Evolutionary conservation across 2,329 filamentous ascomycete species (phyloP).

Genomic region (Trematosphaeria pertusa): DNA sequence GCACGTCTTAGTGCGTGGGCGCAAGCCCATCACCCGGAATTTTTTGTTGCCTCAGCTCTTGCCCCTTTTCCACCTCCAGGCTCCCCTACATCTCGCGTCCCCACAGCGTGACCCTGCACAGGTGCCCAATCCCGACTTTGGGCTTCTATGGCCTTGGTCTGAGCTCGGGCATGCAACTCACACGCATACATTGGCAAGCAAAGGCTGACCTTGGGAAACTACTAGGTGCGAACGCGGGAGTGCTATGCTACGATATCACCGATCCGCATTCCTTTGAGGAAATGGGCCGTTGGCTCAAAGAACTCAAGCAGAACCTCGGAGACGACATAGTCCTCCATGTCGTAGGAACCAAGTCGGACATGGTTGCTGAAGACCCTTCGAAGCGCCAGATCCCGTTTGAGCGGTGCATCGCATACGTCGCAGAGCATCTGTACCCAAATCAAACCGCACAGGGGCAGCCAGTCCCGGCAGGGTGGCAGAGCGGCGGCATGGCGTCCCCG

Average conservation of each 20-base stretch:
- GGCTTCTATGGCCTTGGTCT: conserved; percentile 8
- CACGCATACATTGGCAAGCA: not conserved
- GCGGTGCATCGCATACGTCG: conserved; percentile 92
- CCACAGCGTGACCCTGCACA: conserved; percentile 6
- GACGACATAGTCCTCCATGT: conserved; percentile 87
- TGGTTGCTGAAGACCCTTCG: conserved; percentile 83
- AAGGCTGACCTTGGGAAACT: conserved; percentile 12
- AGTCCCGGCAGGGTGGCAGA: conserved; percentile 46
- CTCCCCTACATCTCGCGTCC: conserved; percentile 7
- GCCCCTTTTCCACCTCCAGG: not conserved
- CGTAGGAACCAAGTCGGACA: conserved; percentile 81
- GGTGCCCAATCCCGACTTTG: conserved; percentile 13
- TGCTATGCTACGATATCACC: conserved; percentile 94
- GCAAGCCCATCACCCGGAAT: too few species aligned
- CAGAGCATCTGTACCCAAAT: conserved; percentile 82
- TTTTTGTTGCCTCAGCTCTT: too few species aligned
- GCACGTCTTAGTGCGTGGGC: not conserved
- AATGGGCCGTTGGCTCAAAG: conserved; percentile 90
- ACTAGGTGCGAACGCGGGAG: conserved; percentile 86
- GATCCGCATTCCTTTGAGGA: conserved; percentile 84
- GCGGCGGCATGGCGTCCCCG: conserved; percentile 53
- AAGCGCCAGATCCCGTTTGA: conserved; percentile 89
- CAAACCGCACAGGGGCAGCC: conserved; percentile 56
- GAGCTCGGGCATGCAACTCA: conserved; percentile 1
- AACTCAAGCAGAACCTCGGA: conserved; percentile 78